Base-by-base conservation (phyloP, 371 early-diverging fungal species). In the Quaeritorhiza haematococci region DNA sequence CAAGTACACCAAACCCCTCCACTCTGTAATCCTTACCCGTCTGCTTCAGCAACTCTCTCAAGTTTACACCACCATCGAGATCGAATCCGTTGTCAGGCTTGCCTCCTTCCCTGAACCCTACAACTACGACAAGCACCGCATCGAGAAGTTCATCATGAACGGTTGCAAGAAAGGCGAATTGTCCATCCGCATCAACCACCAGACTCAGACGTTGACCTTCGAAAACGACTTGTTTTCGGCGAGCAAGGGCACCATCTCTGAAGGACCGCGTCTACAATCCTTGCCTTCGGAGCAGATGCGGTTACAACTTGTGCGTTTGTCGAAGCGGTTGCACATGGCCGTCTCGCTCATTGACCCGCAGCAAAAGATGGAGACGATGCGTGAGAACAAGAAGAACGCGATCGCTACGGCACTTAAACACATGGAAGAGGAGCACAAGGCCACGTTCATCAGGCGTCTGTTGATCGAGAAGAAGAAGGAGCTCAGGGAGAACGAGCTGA, bases 81-180 rank as follows among this genome's bases (percentile, higher is more conserved):
- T 97, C 33, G 94, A 93, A 63, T 86, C 88, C 73, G 84, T 98
- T 33, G 82, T 92, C 52, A 76, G 88, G 53, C 79, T 96, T 30
- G 91, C 93, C 26, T 80, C 89, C 27, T 92, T 96, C 84, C 52
- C 71, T 19, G 67, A 30, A 33, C 89, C 93, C 23, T 89, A 84
- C 83, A 84, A 83, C 77, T 86, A 89, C 67, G 88, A 87, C 58
- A 84, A 90, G 8, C 86, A 90, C 43, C 82, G 83, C 15, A 91
- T 98, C 62, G 98, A 98, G 76, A 89, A 91, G 72, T 93, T 96
- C 74, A 88, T 97, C 62, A 93, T 97, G 92, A 87, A 91, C 69
- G 98, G 95, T 33, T 93, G 93, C 74, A 88, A 93, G 58, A 90
- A 90, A 68, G 93, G 94, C 35, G 96, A 98, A 70, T 80, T 98